Conservation (phyloP, 768 basidiomycete species). For the Tephrocybe sp. region DNA sequence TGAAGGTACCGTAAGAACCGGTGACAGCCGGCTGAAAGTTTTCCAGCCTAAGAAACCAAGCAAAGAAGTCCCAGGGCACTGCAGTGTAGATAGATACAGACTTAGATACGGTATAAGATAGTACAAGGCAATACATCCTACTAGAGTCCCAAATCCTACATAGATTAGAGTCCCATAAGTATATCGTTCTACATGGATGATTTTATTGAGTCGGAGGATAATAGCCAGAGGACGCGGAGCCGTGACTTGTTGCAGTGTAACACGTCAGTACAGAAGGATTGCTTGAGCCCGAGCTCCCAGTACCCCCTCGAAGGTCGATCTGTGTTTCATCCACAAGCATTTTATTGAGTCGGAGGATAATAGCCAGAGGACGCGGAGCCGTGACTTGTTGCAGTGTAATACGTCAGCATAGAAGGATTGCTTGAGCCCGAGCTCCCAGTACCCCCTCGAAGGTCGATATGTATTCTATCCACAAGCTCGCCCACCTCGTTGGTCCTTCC, state of each 20-base stretch:
- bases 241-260: conserved; percentile 20
- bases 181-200: background rate
- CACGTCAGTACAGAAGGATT: conserved; percentile 18
- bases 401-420: conserved; percentile 17
- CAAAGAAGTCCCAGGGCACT: background rate
- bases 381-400: conserved; percentile 21
- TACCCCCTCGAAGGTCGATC: background rate
- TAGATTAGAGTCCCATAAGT: conserved; percentile 1
- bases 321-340: too few species aligned
- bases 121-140: conserved; percentile 1
- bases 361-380: conserved; percentile 1
- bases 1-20: background rate
- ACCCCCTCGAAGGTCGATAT: background rate
- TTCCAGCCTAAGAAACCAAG: background rate
- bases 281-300: conserved; percentile 12
- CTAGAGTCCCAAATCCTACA: too few species aligned
- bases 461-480: conserved; percentile 26
- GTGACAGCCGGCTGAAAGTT: background rate
- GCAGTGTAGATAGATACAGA: conserved; percentile 4
- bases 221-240: background rate
- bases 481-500: conserved; percentile 29
- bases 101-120: conserved; percentile 6
- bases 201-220: background rate
- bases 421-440: conserved; percentile 12
- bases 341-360: background rate